Percentiles rank a stretch among this genome's conserved stretches.
Conservation (phyloP, 1,139 yeast genomes). For the Yamadazyma spencermartinsiae region DNA sequence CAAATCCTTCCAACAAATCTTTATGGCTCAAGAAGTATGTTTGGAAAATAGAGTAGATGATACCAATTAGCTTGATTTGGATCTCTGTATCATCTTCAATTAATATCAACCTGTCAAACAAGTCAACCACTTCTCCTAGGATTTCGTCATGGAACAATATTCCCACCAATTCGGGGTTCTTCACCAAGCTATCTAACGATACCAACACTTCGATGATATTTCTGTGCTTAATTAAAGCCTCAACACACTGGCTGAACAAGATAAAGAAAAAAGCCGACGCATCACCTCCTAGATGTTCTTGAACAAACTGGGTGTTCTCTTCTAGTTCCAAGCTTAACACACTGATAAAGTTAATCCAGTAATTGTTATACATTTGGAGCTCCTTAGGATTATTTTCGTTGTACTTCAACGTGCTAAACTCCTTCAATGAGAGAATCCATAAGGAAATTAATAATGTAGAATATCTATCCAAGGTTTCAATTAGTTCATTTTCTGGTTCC, state of each 20-base stretch:
- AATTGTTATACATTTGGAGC: conserved; percentile 55
- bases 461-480: conserved; percentile 56
- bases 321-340: conserved; percentile 72
- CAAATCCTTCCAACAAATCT: conserved; percentile 58
- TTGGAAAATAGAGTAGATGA: conserved; percentile 50
- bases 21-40: conserved; percentile 26
- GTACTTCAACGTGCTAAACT: conserved; percentile 69
- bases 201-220: conserved; percentile 46
- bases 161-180: conserved; percentile 56
- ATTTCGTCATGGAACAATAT: conserved; percentile 67
- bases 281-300: conserved; percentile 55
- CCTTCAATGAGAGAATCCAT: conserved; percentile 78
- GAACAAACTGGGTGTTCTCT: conserved; percentile 44
- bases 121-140: conserved; percentile 73
- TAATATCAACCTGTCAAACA: conserved; percentile 70
- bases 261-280: conserved; percentile 76
- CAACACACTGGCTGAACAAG: conserved; percentile 81
- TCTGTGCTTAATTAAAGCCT: conserved; percentile 56
- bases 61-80: conserved; percentile 54
- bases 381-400: conserved; percentile 46
- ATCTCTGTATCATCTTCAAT: conserved; percentile 56
- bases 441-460: conserved; percentile 63
- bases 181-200: conserved; percentile 59
- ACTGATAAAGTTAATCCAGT: conserved; percentile 80
- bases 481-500: conserved; percentile 34